phyloP scores from a whole-genome alignment of 306 rosid genomes.

The Abrus pulchellus region DNA sequence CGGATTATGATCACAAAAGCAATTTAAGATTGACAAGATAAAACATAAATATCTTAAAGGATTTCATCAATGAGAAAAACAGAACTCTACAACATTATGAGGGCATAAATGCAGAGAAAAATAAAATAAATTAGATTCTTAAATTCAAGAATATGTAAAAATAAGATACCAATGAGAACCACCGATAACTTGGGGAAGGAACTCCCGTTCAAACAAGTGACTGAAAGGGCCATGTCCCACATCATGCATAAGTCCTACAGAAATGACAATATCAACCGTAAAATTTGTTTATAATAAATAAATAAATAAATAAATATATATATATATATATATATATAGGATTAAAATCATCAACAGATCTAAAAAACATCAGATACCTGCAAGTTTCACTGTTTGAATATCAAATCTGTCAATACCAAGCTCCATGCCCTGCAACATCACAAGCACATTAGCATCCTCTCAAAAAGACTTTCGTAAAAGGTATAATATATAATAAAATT shows the following conservation, averaged over 20 bases:
- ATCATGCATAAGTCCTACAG: slow-evolving; percentile 93
- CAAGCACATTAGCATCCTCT: slow-evolving; percentile 22
- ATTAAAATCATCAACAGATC: slow-evolving; percentile 6
- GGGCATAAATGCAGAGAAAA: slow-evolving; percentile 1
- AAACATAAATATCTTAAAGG: slow-evolving; percentile 3
- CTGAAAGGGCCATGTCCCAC: slow-evolving; percentile 98
- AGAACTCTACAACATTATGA: neutral
- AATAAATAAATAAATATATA: neutral
- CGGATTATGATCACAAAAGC: neutral
- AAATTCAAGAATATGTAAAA: slow-evolving; percentile 33
- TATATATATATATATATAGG: neutral
- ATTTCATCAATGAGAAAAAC: slow-evolving; percentile 34
- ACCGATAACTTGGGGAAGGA: slow-evolving; percentile 76
- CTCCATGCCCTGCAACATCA: slow-evolving; percentile 77
- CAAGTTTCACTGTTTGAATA: slow-evolving; percentile 90
- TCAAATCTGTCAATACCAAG: slow-evolving; percentile 86
- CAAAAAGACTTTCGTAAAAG: neutral
- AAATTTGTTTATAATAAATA: slow-evolving; percentile 7
- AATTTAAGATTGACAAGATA: slow-evolving; percentile 27
- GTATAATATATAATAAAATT: slow-evolving; percentile 9
- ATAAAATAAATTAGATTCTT: slow-evolving; percentile 28
- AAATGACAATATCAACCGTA: slow-evolving; percentile 2
- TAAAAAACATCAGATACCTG: slow-evolving; percentile 64
- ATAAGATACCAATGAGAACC: slow-evolving; percentile 69
- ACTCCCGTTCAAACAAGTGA: slow-evolving; percentile 90